Conservation (phyloP, 2,329 filamentous ascomycete genomes). For the Penicillium griseofulvum region DNA sequence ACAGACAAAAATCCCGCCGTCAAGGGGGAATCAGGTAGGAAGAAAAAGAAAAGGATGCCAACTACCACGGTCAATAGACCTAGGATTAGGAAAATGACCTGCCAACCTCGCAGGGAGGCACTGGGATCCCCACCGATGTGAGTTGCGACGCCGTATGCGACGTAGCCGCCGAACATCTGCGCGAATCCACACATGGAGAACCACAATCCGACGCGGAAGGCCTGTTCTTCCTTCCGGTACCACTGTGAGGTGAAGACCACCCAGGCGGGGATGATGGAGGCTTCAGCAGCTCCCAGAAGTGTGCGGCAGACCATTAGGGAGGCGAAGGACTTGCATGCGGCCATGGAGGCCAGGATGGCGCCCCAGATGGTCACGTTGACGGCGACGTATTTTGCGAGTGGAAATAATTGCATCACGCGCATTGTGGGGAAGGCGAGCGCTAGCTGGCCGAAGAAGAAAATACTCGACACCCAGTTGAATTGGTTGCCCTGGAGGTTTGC, state of each 20-base stretch:
- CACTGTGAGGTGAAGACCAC: conserved; percentile 36
- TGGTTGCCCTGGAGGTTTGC: conserved; percentile 41
- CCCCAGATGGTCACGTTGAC: conserved; percentile 41
- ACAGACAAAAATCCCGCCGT: conserved; percentile 33
- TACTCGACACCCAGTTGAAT: conserved; percentile 46
- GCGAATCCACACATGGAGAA: conserved; percentile 35
- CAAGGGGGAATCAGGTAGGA: conserved; percentile 38
- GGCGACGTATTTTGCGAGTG: conserved; percentile 40
- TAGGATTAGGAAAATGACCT: conserved; percentile 39
- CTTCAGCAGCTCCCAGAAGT: conserved; percentile 53
- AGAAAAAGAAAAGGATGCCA: conserved; percentile 40
- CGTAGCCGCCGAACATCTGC: conserved; percentile 40
- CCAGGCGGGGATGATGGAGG: conserved; percentile 32
- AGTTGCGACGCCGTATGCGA: conserved; percentile 35
- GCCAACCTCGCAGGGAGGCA: conserved; percentile 34
- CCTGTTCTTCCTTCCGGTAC: conserved; percentile 33
- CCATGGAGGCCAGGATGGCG: conserved; percentile 15
- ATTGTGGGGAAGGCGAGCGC: conserved; percentile 42
- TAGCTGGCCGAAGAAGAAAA: conserved; percentile 22
- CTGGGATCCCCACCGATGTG: conserved; percentile 29
- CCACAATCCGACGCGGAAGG: conserved; percentile 29
- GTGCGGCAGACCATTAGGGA: conserved; percentile 51
- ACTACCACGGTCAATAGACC: conserved; percentile 34
- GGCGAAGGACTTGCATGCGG: conserved; percentile 47
- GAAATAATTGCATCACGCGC: conserved; percentile 40